These are phyloP conservation scores for Boeremia exigua DNA, from an alignment of 2,329 filamentous ascomycete species.

Conservation along the genomic window DNA sequence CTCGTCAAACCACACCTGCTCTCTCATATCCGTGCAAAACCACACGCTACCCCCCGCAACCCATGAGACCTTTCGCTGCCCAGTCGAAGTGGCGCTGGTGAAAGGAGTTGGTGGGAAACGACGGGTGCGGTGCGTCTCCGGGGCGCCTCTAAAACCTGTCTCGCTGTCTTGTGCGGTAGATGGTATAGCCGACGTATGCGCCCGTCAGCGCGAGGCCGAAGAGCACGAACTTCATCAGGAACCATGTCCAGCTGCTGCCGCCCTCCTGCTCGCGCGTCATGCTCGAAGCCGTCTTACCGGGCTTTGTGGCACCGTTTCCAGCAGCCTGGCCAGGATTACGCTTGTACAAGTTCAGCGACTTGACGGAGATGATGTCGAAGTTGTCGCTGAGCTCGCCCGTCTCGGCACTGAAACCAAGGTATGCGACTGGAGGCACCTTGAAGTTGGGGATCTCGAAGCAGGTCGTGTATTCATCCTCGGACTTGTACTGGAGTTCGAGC, in stretches of 20 bases:
- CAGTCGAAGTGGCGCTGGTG: conserved; percentile 12
- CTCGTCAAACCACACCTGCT: conserved; percentile 4
- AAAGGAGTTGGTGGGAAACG: neutral
- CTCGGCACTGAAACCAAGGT: conserved; percentile 76
- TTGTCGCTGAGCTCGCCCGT: conserved; percentile 97
- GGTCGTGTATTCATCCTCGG: conserved; percentile 82
- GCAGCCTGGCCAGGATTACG: conserved; percentile 42
- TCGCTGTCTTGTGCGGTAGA: conserved; percentile 70
- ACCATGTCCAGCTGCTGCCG: conserved; percentile 71
- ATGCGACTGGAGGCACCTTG: conserved; percentile 76
- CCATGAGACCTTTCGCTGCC: neutral
- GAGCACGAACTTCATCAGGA: conserved; percentile 81
- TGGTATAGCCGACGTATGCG: conserved; percentile 84
- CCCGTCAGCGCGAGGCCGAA: conserved; percentile 74
- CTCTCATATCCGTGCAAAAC: conserved; percentile 1
- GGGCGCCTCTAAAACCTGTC: conserved; percentile 51
- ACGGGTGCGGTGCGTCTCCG: neutral
- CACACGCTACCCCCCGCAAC: conserved; percentile 6
- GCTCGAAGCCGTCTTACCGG: conserved; percentile 27
- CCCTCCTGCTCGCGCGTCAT: conserved; percentile 57
- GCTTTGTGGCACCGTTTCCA: conserved; percentile 12
- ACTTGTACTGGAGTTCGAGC: conserved; percentile 93
- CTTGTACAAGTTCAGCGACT: conserved; percentile 87
- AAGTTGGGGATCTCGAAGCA: conserved; percentile 78
- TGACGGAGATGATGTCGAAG: conserved; percentile 91